Conservation (phyloP, 106 monocot genomes). For the Dendrobium chrysotoxum region DNA sequence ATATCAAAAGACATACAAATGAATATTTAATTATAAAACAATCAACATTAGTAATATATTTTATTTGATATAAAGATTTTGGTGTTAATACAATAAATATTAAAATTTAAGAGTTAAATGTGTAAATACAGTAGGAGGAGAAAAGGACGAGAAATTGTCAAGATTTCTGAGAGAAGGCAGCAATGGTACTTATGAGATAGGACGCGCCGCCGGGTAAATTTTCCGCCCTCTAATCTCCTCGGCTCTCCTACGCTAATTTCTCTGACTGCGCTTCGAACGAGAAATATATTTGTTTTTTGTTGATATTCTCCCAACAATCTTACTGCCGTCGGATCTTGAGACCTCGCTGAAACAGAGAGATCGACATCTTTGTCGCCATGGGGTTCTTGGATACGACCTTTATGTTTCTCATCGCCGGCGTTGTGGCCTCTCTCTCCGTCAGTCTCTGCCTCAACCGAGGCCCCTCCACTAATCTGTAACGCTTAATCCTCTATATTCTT, state of each 20-base stretch:
- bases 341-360: background rate
- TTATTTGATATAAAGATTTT: too few species aligned
- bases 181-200: too few species aligned
- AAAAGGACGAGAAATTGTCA: too few species aligned
- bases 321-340: background rate
- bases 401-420: constrained; percentile 63
- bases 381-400: constrained; percentile 76
- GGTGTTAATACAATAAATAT: too few species aligned
- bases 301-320: too few species aligned
- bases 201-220: too few species aligned
- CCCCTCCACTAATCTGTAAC: constrained; percentile 86
- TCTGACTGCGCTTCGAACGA: background rate
- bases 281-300: background rate
- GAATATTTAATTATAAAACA: too few species aligned
- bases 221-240: background rate
- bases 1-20: too few species aligned
- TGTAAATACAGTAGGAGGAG: too few species aligned
- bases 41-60: too few species aligned
- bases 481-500: background rate
- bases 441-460: constrained; percentile 87
- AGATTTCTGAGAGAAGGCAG: too few species aligned
- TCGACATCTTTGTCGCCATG: constrained; percentile 25
- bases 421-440: constrained; percentile 59
- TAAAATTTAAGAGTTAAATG: too few species aligned
- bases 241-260: background rate